These are phyloP conservation scores for Eimeria sp. DNA, from an alignment of 169 alveolate species.

Conservation along the genomic window DNA sequence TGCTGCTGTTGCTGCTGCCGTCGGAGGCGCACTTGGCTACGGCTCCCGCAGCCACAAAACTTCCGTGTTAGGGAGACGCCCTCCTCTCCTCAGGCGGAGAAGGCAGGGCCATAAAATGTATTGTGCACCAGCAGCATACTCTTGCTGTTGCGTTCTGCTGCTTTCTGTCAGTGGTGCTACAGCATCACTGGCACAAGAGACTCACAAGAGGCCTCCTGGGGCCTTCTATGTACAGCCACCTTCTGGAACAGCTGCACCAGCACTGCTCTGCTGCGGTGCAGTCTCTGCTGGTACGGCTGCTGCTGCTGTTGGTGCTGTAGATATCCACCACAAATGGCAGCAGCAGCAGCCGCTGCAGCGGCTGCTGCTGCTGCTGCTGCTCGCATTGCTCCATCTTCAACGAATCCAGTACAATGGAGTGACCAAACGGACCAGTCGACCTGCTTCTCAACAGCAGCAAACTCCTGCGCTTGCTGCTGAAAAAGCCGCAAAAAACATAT, in stretches of 20 bases:
- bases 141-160: slow-evolving; percentile 15
- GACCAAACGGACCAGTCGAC: slow-evolving; percentile 34
- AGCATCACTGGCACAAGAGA: slow-evolving; percentile 5
- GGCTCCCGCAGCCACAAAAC: background rate
- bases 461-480: slow-evolving; percentile 52
- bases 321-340: slow-evolving; percentile 44
- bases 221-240: slow-evolving; percentile 12
- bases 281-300: slow-evolving; percentile 1
- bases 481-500: slow-evolving; percentile 44
- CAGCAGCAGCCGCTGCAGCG: slow-evolving; percentile 25
- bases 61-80: background rate
- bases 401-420: slow-evolving; percentile 19
- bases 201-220: background rate
- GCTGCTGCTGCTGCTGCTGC: slow-evolving; percentile 50
- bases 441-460: slow-evolving; percentile 60
- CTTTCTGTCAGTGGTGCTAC: background rate
- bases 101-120: slow-evolving; percentile 7
- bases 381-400: background rate
- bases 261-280: slow-evolving; percentile 1
- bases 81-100: background rate
- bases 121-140: slow-evolving; percentile 8
- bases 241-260: slow-evolving; percentile 12
- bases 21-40: background rate
- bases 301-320: slow-evolving; percentile 43
- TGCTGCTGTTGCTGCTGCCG: slow-evolving; percentile 28